Percentiles rank a stretch among this genome's conserved stretches.
phyloP scores from a whole-genome alignment of 1,284 basidiomycete species.

The Austroboletus niveus region DNA sequence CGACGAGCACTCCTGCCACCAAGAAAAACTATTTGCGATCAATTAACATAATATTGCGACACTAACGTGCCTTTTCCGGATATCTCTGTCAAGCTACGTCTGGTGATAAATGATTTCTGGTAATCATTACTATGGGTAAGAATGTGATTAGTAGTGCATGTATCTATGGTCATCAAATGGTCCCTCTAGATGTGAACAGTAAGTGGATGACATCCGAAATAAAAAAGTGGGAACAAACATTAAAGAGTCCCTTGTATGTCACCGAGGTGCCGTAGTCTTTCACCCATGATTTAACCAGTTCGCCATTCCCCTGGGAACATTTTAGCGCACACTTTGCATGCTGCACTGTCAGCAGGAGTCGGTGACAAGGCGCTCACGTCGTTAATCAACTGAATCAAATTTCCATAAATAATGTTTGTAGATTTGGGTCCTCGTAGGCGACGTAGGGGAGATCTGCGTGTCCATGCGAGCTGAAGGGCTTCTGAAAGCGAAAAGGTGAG shows the following conservation, averaged over 20 bases:
- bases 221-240: not conserved
- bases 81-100: constrained; percentile 19
- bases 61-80: constrained; percentile 30
- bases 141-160: constrained; percentile 37
- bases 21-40: not conserved
- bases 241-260: constrained; percentile 38
- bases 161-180: constrained; percentile 32
- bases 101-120: constrained; percentile 30
- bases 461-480: not conserved
- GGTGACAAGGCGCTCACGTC: constrained; percentile 5
- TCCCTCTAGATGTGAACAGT: constrained; percentile 11
- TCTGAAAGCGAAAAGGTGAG: constrained; percentile 2
- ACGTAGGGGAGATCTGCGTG: constrained; percentile 4
- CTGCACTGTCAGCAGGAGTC: no score
- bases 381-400: not conserved
- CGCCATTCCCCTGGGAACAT: constrained; percentile 1
- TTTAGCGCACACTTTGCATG: no score
- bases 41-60: not conserved
- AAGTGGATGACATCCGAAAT: not conserved
- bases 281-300: constrained; percentile 39
- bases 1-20: constrained; percentile 13
- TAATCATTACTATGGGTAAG: constrained; percentile 35
- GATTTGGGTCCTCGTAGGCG: constrained; percentile 10
- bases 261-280: constrained; percentile 51
- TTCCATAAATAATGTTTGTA: constrained; percentile 1